Evolutionary conservation across 805 yeast species (phyloP).

Genomic region (Candida chilensis): DNA sequence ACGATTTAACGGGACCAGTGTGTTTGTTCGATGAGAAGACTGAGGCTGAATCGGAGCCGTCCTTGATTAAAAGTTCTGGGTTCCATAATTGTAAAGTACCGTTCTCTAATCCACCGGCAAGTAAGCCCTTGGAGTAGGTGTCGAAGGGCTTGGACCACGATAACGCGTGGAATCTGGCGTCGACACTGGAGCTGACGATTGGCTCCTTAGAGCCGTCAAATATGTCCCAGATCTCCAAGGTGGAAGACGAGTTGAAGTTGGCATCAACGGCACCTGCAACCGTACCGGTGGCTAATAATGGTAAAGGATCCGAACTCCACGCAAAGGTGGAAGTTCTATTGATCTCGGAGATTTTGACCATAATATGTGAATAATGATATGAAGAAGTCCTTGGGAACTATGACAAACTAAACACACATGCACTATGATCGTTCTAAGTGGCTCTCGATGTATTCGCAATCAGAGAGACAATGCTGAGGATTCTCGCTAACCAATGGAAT

Average conservation of each 20-base stretch:
- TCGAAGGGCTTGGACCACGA: slow-evolving; percentile 69
- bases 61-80: slow-evolving; percentile 29
- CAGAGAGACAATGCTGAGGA: no score
- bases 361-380: slow-evolving; percentile 12
- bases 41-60: slow-evolving; percentile 32
- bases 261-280: slow-evolving; percentile 95
- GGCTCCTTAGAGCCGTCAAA: slow-evolving; percentile 31
- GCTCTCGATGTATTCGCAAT: no score
- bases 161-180: slow-evolving; percentile 65
- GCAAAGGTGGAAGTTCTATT: slow-evolving; percentile 90
- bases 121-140: slow-evolving; percentile 37
- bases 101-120: slow-evolving; percentile 87
- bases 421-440: no score
- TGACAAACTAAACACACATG: no score
- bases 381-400: no score
- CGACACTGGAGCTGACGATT: slow-evolving; percentile 33
- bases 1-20: slow-evolving; percentile 58
- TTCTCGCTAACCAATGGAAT: no score
- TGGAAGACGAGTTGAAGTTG: slow-evolving; percentile 69
- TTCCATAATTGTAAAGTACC: slow-evolving; percentile 79
- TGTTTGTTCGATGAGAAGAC: slow-evolving; percentile 51
- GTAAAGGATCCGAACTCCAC: slow-evolving; percentile 76
- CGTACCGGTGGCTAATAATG: slow-evolving; percentile 82
- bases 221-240: slow-evolving; percentile 75
- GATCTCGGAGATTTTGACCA: slow-evolving; percentile 83